Evolutionary conservation across 257 asterid genomes (phyloP), one percentile per base, ranked within the genome.

Genomic region (Jacaranda copaia): DNA sequence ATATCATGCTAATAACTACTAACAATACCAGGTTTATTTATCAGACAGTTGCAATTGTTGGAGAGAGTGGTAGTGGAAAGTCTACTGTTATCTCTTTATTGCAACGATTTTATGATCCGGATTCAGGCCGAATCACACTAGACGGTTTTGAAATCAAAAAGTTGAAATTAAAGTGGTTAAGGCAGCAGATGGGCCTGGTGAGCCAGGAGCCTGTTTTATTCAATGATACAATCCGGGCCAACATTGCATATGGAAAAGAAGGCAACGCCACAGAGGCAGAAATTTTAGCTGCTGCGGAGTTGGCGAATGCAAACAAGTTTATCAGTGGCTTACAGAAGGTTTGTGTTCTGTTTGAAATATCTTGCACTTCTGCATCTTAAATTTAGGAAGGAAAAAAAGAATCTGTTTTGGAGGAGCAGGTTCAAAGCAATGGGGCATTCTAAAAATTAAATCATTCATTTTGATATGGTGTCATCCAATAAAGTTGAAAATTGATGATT

Each of bases 61-160:
- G 93, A 55, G 89, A 86, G 76, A 88, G 93, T 74, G 93, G 93
- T 0, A 77, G 93, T 55, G 91, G 93, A 48, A 88, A 88, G n/a
- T 88, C 93, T 6, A 88, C 91, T 0, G 80, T 85, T 56, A 78
- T 88, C 12, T 85, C 93, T 15, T 76, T 88, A 58, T 49, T 88
- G 81, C 88, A 83, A 56, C 70, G 93, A 20, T 88, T 88, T 68
- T 88, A 88, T n/a, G 83, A 85, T 81, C 86, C 83, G 3, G 60
- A 80, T 80, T 80, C 86, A 2, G 93, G 93, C 8, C 66, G 61
- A 13, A 85, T 88, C 70, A 81, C 81, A 40, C n/a, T 86, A 10
- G 93, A 88, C 15, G 87, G 85, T 1, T 0, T 60, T 0, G 87
- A 76, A 5, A 85, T 83, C 66, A 19, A 40, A 2, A 66, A 78